phyloP scores from a whole-genome alignment of 2,329 filamentous ascomycete genomes.

The Fusarium sp. region DNA sequence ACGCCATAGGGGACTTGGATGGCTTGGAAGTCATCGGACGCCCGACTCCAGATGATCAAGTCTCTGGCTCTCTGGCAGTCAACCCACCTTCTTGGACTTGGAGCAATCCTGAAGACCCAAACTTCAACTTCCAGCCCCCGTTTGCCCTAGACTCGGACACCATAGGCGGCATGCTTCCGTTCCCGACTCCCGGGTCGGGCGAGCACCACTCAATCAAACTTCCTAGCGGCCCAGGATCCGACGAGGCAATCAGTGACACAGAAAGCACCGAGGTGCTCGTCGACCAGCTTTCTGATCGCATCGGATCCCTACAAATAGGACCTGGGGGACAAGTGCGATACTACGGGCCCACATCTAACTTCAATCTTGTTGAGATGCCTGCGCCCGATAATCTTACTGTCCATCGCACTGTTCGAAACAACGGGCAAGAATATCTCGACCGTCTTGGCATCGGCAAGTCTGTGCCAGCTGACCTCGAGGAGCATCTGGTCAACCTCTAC shows the following conservation, averaged over 20 bases:
- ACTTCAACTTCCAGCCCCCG: constrained; percentile 17
- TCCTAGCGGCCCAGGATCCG: constrained; percentile 10
- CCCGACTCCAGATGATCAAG: constrained; percentile 11
- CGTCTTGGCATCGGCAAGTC: constrained; percentile 34
- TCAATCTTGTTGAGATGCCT: constrained; percentile 41
- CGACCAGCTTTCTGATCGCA: constrained; percentile 42
- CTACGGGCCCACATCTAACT: constrained; percentile 43
- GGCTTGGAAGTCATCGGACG: background rate
- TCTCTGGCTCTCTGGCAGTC: background rate
- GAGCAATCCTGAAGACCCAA: constrained; percentile 20
- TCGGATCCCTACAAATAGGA: constrained; percentile 40
- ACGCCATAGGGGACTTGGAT: background rate
- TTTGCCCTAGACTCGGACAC: constrained; percentile 18
- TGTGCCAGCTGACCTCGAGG: constrained; percentile 27
- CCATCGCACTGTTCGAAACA: constrained; percentile 40
- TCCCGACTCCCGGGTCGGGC: constrained; percentile 5
- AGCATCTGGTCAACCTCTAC: constrained; percentile 33
- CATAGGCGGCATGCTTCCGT: constrained; percentile 15
- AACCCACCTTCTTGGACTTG: constrained; percentile 20
- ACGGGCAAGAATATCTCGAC: constrained; percentile 41
- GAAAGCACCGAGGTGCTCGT: constrained; percentile 40
- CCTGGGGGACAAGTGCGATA: constrained; percentile 38
- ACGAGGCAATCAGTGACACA: constrained; percentile 29
- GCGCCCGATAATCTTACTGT: constrained; percentile 36
- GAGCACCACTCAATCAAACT: constrained; percentile 13